Evolutionary conservation across 441 rosid species (phyloP).

Genomic region (Theobroma grandiflorum): DNA sequence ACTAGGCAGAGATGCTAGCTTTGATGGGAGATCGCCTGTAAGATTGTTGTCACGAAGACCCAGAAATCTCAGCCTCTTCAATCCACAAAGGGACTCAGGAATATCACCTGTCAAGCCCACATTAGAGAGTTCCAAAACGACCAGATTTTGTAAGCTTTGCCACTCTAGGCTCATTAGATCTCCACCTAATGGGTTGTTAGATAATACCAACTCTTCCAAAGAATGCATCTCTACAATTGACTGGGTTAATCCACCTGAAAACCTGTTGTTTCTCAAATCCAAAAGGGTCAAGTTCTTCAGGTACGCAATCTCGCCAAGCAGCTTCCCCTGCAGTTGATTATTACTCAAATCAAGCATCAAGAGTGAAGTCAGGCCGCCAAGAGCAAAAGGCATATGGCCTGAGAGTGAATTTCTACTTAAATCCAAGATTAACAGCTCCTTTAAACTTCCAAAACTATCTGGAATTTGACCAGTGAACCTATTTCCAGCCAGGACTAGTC

Average conservation of each 20-base stretch:
- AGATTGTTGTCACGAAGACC: slow-evolving; percentile 80
- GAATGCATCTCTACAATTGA: slow-evolving; percentile 65
- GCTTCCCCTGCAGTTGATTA: slow-evolving; percentile 64
- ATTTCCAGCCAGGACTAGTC: slow-evolving; percentile 78
- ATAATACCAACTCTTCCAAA: slow-evolving; percentile 67
- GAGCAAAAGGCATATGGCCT: slow-evolving; percentile 60
- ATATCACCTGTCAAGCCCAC: slow-evolving; percentile 65
- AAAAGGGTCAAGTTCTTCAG: slow-evolving; percentile 77
- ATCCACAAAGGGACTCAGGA: slow-evolving; percentile 60
- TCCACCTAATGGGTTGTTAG: slow-evolving; percentile 70
- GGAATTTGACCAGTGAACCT: slow-evolving; percentile 68
- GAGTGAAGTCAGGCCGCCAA: slow-evolving; percentile 64
- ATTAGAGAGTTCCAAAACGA: slow-evolving; percentile 69
- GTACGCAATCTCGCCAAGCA: slow-evolving; percentile 55
- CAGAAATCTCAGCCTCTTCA: slow-evolving; percentile 77
- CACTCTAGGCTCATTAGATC: slow-evolving; percentile 57
- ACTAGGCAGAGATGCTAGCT: slow-evolving; percentile 69
- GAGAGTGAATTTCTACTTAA: slow-evolving; percentile 76
- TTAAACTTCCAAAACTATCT: slow-evolving; percentile 52
- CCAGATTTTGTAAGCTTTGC: slow-evolving; percentile 62
- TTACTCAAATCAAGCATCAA: slow-evolving; percentile 88
- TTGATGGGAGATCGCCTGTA: slow-evolving; percentile 58
- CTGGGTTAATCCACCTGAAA: slow-evolving; percentile 67
- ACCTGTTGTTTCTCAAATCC: slow-evolving; percentile 73
- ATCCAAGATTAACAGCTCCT: slow-evolving; percentile 73